Base-by-base conservation (phyloP, 2,329 filamentous ascomycete species). In the Raffaelea albimanens region DNA sequence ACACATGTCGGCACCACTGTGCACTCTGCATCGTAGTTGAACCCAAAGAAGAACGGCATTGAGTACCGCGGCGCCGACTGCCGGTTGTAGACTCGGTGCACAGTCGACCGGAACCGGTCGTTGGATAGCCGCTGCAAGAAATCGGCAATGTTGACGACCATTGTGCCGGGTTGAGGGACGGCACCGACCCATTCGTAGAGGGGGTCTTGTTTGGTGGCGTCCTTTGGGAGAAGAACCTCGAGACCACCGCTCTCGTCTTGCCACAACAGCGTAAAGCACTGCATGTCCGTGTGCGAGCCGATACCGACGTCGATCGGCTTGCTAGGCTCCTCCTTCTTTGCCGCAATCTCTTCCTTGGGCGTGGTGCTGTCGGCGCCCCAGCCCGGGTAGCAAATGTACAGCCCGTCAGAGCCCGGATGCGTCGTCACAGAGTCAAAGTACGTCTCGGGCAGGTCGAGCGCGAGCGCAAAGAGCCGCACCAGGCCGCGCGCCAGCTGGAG, bases 41-140 rank as follows among this genome's bases (percentile, higher is more conserved):
- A 66, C 4, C 68, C 70, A 45, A 78, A 72, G 58, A 78, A 78
- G 56, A 78, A 78, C 1, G 74, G 73, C 70, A 78, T 75, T 0
- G 69, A 75, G 39, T 73, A 70, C 14, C 73, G 61, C 45, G 70
- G 69, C 11, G 57, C 57, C 0, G 53, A 53, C 0, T 63, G 61
- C 40, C 64, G 60, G 50, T 72, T 72, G 29, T 66, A 67, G 3
- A 78, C 72, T 16, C 73, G 61, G 56, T 77, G 74, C 18, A 76
- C 68, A 0, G 71, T 75, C 13, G 50, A 50, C 52, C 66, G 71
- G 53, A 73, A 73, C 16, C 59, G 65, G 53, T 75, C 68, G 56
- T 76, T 75, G 38, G 66, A 69, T 21, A 75, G 60, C 11, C 71
- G 63, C 65, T 73, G 70, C 60, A 75, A 61, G 46, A 72, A 73